Base-by-base conservation (phyloP, 1,139 yeast species). In the Taphrina communis region DNA sequence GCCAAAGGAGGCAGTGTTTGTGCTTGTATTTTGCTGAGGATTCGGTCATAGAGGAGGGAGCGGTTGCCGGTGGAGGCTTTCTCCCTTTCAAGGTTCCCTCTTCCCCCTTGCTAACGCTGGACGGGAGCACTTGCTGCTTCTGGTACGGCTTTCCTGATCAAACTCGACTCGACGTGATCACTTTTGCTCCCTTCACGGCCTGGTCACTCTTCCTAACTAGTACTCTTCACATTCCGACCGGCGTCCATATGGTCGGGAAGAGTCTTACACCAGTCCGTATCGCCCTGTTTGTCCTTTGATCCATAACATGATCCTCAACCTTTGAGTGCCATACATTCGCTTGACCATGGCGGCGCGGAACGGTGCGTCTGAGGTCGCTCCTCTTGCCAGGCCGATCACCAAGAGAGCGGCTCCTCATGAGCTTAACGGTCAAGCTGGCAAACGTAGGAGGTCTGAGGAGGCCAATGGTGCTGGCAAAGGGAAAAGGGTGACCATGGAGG, bases 1-100 rank as follows among this genome's bases (percentile, higher is more conserved):
- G 31, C 31, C 31, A 25, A 25, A 25, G 31, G 31, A 25, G 31
- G 48, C 17, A 17, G 48, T 44, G 48, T 44, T 44, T 44, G 48
- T 44, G 48, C 48, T 44, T 44, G 48, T 44, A 44, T 44, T 44
- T 44, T 44, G 48, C 48, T 44, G 48, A 44, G 31, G 48, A 44
- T 44, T 44, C n/a, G 48, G 48, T 44, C 48, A 44, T 44, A 12
- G 42, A 11, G 14, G 42, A 9, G 42, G 42, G 14, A 39, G 42
- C 14, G 14, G 14, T 9, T 39, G 42, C 11, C 11, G 42, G 14
- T 39, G 42, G 42, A 39, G 42, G 17, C 17, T 17, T 17, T 17
- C 17, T 17, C 17, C 17, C 17, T 17, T 17, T 17, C 17, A 17
- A 17, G 17, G 17, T 17, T 17, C 17, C 17, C 17, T 17, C 17